Conservation (phyloP, 805 yeast species). For the Wickerhamia fluorescens region DNA sequence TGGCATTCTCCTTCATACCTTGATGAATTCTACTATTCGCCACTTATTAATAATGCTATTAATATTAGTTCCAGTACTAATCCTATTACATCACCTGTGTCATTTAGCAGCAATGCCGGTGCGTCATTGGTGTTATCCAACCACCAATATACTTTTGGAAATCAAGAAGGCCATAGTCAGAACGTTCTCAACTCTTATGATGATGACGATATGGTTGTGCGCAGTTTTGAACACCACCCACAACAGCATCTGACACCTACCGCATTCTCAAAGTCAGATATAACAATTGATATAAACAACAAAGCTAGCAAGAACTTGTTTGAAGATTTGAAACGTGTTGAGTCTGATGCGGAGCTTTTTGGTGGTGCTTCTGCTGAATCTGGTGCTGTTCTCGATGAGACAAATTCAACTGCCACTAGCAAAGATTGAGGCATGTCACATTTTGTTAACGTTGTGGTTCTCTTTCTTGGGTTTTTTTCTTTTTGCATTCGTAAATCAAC, state of each 20-base stretch:
- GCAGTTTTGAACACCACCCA: conserved; percentile 28
- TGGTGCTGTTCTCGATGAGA: too few relatives aligned
- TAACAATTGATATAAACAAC: background rate
- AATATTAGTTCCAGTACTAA: conserved; percentile 5
- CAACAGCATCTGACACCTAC: conserved; percentile 8
- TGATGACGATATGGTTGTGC: conserved; percentile 39
- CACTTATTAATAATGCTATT: conserved; percentile 8
- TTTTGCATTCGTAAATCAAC: too few relatives aligned
- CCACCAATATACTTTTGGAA: background rate
- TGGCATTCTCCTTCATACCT: conserved; percentile 64
- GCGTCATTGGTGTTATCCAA: background rate
- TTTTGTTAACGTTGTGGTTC: too few relatives aligned
- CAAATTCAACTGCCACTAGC: too few relatives aligned
- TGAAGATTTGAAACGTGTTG: conserved; percentile 11
- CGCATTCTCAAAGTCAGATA: conserved; percentile 2
- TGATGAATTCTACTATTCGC: conserved; percentile 59
- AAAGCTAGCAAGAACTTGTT: conserved; percentile 13
- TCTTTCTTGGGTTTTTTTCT: background rate
- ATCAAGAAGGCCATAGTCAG: background rate
- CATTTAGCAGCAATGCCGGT: too few relatives aligned
- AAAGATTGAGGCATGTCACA: too few relatives aligned
- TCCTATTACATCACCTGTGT: background rate
- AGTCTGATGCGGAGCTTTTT: too few relatives aligned
- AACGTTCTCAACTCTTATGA: conserved; percentile 31
- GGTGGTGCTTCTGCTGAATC: too few relatives aligned